Percentiles rank a stretch among this genome's conserved stretches.
Evolutionary conservation across 345 rosid species (phyloP).

Genomic region (Firmiana major): DNA sequence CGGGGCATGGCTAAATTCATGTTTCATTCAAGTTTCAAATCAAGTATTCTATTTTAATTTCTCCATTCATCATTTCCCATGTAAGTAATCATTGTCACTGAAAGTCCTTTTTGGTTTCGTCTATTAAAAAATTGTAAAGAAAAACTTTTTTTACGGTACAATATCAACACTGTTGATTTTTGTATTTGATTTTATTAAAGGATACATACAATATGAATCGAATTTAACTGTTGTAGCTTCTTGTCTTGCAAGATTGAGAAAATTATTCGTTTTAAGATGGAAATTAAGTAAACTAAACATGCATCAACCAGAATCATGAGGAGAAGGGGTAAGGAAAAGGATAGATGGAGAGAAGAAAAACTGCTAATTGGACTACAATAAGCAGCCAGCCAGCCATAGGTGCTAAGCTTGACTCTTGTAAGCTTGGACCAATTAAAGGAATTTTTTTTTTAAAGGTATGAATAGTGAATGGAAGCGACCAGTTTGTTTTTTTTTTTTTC

Average conservation of each 20-base stretch:
- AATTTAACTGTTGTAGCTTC: not conserved
- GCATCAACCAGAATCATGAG: too few species aligned
- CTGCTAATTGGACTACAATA: not conserved
- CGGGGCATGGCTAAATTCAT: not conserved
- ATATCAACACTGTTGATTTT: not conserved
- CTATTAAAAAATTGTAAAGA: not conserved
- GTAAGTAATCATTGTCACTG: not conserved
- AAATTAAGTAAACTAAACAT: not conserved
- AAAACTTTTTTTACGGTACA: not conserved
- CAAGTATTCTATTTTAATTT: not conserved
- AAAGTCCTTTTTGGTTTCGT: not conserved
- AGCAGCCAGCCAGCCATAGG: not conserved
- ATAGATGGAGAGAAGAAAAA: too few species aligned
- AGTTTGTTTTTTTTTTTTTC: not conserved
- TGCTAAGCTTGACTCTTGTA: slow-evolving; percentile 1
- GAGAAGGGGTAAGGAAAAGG: too few species aligned
- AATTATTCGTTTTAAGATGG: not conserved
- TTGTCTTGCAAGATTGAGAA: not conserved
- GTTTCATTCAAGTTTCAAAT: not conserved
- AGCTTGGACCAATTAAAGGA: not conserved
- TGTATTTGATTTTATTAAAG: not conserved
- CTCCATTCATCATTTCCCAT: not conserved
- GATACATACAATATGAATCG: not conserved
- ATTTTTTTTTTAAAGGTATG: too few species aligned
- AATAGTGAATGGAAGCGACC: not conserved